Conservation (phyloP, 495 filamentous ascomycete species). For the Hyaloscypha hepaticicola region DNA sequence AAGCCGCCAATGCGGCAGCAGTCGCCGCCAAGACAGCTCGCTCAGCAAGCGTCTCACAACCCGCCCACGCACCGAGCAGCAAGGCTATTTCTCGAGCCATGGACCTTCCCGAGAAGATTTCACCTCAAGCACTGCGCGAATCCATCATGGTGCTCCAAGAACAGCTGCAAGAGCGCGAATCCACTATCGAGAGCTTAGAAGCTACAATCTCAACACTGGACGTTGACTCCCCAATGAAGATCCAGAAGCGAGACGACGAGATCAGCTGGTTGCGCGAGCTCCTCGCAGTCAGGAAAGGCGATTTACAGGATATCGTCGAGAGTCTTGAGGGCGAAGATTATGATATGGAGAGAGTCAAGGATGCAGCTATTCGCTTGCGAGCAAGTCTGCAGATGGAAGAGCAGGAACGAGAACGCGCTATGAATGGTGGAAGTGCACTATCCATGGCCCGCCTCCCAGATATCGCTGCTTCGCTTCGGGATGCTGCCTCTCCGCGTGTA, state of each 20-base stretch:
- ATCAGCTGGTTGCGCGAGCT: slow-evolving; percentile 94
- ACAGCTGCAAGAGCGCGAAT: slow-evolving; percentile 91
- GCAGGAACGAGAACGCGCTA: slow-evolving; percentile 81
- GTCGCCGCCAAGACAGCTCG: slow-evolving; percentile 69
- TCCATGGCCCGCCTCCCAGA: slow-evolving; percentile 43
- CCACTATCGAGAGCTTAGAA: slow-evolving; percentile 83
- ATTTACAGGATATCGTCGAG: slow-evolving; percentile 87
- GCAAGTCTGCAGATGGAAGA: slow-evolving; percentile 97
- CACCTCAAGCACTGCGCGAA: slow-evolving; percentile 89
- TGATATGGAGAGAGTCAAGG: slow-evolving; percentile 73
- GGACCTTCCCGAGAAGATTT: slow-evolving; percentile 77
- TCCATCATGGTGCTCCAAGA: slow-evolving; percentile 95
- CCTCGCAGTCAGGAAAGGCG: slow-evolving; percentile 82
- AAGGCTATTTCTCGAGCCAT: slow-evolving; percentile 47
- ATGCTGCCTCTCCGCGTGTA: slow-evolving; percentile 72
- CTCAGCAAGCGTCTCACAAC: slow-evolving; percentile 26
- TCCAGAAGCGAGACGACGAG: slow-evolving; percentile 88
- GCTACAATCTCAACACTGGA: slow-evolving; percentile 64
- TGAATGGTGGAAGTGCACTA: slow-evolving; percentile 56
- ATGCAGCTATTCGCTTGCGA: slow-evolving; percentile 88
- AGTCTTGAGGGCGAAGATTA: slow-evolving; percentile 71
- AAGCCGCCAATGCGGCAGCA: slow-evolving; percentile 84
- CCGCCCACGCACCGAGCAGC: slow-evolving; percentile 35
- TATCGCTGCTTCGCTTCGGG: slow-evolving; percentile 51
- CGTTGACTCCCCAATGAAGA: slow-evolving; percentile 70